phyloP scores from a whole-genome alignment of 116 monocot species.

The Thalassia testudinum region DNA sequence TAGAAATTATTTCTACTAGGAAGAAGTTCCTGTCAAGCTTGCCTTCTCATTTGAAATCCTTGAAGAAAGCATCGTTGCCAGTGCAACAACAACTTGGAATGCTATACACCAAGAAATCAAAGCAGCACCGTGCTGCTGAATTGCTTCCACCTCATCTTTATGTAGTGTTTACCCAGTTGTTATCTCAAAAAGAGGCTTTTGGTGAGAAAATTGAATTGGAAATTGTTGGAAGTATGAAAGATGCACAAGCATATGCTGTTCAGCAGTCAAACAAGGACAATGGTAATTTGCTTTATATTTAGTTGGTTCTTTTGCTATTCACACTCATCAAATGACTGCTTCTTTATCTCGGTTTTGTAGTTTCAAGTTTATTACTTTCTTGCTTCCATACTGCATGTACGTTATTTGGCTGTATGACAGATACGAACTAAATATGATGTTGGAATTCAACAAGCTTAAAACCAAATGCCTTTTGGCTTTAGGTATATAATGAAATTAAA shows the following conservation, averaged over 20 bases:
- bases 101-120: constrained; percentile 78
- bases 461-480: no score
- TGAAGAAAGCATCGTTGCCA: constrained; percentile 95
- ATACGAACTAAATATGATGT: no score
- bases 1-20: constrained; percentile 47
- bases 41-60: constrained; percentile 85
- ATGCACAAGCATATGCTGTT: constrained; percentile 68
- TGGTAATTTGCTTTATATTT: constrained; percentile 23
- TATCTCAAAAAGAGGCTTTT: constrained; percentile 95
- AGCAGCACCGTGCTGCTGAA: constrained; percentile 81
- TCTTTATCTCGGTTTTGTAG: no score
- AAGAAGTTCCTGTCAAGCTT: constrained; percentile 85
- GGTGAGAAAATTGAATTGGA: constrained; percentile 91
- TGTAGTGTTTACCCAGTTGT: constrained; percentile 72
- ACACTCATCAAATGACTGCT: no score
- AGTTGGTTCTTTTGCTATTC: no score
- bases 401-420: no score
- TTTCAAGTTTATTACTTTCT: no score
- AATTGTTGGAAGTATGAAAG: constrained; percentile 77
- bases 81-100: constrained; percentile 90
- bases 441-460: no score
- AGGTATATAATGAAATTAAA: no score
- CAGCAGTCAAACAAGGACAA: constrained; percentile 63
- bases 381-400: no score
- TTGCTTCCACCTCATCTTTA: constrained; percentile 83